Conservation (phyloP, 108 stramenopile species). For the Conticribra guillardii region DNA sequence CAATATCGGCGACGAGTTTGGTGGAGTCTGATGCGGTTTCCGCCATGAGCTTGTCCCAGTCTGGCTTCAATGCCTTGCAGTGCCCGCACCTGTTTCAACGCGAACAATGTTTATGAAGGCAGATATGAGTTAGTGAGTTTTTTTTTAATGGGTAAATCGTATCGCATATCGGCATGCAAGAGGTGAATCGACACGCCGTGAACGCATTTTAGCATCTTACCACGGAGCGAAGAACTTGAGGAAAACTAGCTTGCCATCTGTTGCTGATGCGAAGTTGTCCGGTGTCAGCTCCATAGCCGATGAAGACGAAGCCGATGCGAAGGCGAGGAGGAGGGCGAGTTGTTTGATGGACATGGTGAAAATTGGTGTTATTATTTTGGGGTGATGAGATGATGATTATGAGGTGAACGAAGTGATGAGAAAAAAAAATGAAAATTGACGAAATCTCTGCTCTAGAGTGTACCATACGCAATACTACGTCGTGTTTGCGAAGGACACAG, state of each 20-base stretch:
- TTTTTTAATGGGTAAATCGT: background rate
- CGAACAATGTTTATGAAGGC: background rate
- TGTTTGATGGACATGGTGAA: constrained; percentile 1
- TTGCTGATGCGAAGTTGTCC: constrained; percentile 67
- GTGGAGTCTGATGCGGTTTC: constrained; percentile 50
- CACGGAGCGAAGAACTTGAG: constrained; percentile 87
- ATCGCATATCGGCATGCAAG: background rate
- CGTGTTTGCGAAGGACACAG: too few species aligned
- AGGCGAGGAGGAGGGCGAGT: constrained; percentile 32
- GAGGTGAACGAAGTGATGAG: too few species aligned
- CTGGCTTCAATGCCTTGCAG: constrained; percentile 71
- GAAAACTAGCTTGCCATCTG: constrained; percentile 75
- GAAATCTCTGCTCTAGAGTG: too few species aligned
- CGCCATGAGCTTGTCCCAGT: constrained; percentile 80
- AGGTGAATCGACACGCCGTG: background rate
- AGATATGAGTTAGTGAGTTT: background rate
- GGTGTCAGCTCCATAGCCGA: constrained; percentile 47
- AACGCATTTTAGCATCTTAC: constrained; percentile 18
- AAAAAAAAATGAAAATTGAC: too few species aligned
- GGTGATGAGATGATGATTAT: too few species aligned
- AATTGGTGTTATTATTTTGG: too few species aligned
- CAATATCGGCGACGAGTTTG: constrained; percentile 65
- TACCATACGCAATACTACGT: too few species aligned
- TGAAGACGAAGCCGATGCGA: constrained; percentile 25
- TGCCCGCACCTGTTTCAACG: constrained; percentile 72